Evolutionary conservation across 305 asterid species (phyloP).

Genomic region (Fraxinus velutina): DNA sequence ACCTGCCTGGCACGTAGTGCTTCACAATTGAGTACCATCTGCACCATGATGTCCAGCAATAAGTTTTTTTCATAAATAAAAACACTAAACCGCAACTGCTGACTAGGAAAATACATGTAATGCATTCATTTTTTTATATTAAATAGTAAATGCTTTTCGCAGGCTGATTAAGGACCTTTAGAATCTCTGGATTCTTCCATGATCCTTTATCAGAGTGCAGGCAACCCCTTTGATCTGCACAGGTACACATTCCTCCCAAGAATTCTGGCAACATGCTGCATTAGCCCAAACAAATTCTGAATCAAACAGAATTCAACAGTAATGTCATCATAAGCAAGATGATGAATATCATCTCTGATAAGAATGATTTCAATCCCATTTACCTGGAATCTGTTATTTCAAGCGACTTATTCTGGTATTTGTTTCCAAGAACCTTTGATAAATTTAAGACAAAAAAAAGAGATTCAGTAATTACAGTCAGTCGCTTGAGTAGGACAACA

Average conservation of each 20-base stretch:
- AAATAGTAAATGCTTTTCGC: not conserved
- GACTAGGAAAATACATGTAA: slow-evolving; percentile 10
- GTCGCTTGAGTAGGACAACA: not conserved
- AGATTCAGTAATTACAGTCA: slow-evolving; percentile 16
- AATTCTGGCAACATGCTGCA: slow-evolving; percentile 91
- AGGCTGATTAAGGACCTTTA: slow-evolving; percentile 51
- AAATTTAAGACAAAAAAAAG: slow-evolving; percentile 18
- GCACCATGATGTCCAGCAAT: slow-evolving; percentile 28
- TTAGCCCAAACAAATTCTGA: slow-evolving; percentile 15
- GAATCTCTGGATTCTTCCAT: slow-evolving; percentile 86
- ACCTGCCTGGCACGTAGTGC: slow-evolving; percentile 87
- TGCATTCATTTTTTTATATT: not conserved
- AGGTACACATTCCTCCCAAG: slow-evolving; percentile 79
- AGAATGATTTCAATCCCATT: slow-evolving; percentile 11
- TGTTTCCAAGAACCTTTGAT: slow-evolving; percentile 79
- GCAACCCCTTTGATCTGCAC: slow-evolving; percentile 90
- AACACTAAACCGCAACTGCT: not conserved
- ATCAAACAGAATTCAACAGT: not conserved
- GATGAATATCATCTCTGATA: not conserved
- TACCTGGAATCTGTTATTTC: slow-evolving; percentile 88
- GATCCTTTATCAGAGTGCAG: slow-evolving; percentile 98
- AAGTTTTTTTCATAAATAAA: slow-evolving; percentile 8
- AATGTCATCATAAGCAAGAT: slow-evolving; percentile 7
- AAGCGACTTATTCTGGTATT: slow-evolving; percentile 78
- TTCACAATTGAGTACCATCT: slow-evolving; percentile 88